These are phyloP conservation scores for Persicaria tinctoria DNA, from an alignment of 148 eudicot genomes.

Conservation along the genomic window DNA sequence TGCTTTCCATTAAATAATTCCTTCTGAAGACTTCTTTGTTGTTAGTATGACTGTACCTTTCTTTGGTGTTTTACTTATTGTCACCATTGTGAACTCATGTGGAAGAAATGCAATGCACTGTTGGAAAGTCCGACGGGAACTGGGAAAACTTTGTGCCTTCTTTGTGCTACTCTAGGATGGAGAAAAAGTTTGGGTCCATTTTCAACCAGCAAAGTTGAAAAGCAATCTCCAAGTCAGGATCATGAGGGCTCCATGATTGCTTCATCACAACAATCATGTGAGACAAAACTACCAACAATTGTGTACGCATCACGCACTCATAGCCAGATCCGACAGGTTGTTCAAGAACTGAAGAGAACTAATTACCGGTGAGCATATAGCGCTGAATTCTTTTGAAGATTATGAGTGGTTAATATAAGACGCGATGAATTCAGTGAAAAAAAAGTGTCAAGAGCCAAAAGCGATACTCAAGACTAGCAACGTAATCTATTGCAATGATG, in stretches of 20 bases:
- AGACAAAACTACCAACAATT: slow-evolving; percentile 48
- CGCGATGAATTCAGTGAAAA: neutral
- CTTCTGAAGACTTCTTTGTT: neutral
- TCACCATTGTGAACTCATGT: slow-evolving; percentile 12
- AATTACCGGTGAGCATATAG: slow-evolving; percentile 61
- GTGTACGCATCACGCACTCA: slow-evolving; percentile 93
- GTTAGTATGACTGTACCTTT: neutral
- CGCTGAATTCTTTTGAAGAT: neutral
- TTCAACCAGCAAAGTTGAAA: slow-evolving; percentile 29
- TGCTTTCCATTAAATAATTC: neutral
- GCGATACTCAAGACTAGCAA: too few relatives aligned
- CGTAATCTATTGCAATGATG: too few relatives aligned
- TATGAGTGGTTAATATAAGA: neutral
- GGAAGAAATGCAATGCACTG: slow-evolving; percentile 73
- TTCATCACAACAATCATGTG: slow-evolving; percentile 35
- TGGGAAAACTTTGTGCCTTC: slow-evolving; percentile 93
- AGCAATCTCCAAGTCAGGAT: slow-evolving; percentile 17
- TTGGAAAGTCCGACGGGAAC: slow-evolving; percentile 99
- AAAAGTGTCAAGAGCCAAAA: too few relatives aligned
- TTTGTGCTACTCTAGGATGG: slow-evolving; percentile 95
- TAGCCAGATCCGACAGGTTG: slow-evolving; percentile 90
- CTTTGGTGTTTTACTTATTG: neutral
- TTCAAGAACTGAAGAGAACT: slow-evolving; percentile 81
- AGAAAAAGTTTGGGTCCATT: slow-evolving; percentile 83
- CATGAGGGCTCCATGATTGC: slow-evolving; percentile 28